Base-by-base conservation (phyloP, 1,284 basidiomycete species). In the Cutaneotrichosporon cyanovorans region DNA sequence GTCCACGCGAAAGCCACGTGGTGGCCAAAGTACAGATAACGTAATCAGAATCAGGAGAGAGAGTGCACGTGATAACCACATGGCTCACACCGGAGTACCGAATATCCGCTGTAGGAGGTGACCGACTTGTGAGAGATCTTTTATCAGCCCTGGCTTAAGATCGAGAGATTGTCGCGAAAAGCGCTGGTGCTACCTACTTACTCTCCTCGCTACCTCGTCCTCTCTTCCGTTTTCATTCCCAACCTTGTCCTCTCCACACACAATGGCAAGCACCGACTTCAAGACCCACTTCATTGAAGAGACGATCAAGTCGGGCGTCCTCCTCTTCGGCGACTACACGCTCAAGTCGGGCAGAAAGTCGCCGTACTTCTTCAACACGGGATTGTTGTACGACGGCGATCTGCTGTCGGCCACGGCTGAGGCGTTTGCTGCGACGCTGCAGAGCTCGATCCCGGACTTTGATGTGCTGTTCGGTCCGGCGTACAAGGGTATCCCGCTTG, bases 361-460 rank as follows among this genome's bases (percentile, higher is more conserved):
- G 12, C 93, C 93, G 1, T 97, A 97, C 75, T 97, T 97, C 71
- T 92, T 96, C 79, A 96, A 97, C 67, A 88, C 89, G 1, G 88
- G 89, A 9, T 77, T 87, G 11, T 77, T 98, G 55, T 89, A 84
- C 69, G 83, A 85, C 5, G 88, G 92, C 0, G 78, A 82, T 1
- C 82, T 93, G 34, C 80, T 98, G 31, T 74, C 83, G 33, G 78
- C 83, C 7, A 76, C 95, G 22, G 84, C 90, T 8, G 76, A 78
- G n/a, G 89, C 92, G 14, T 97, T 95, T 61, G 89, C 93, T 4
- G 72, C 81, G 43, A 65, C 76, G 22, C 59, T 75, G 10, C 56
- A 68, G 5, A 54, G 59, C 7, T 69, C 69, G 5, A 69, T 85
- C 14, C 82, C 83, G 2, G 60, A 76, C 44, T 95, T 96, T 60